Conservation (phyloP, 768 basidiomycete species). For the Mycena albidolilacea region DNA sequence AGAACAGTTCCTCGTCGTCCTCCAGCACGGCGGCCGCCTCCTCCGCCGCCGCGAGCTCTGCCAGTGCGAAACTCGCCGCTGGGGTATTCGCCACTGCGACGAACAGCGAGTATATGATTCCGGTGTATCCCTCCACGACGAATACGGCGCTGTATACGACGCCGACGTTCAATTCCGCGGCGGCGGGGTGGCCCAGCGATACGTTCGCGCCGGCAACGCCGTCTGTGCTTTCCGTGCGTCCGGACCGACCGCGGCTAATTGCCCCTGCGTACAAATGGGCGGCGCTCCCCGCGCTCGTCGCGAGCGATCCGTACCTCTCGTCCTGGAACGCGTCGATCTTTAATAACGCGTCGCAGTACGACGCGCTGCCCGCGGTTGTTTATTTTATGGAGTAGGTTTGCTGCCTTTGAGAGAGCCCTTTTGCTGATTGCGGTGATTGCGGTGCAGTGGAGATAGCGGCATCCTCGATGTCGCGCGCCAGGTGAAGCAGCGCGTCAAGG, state of each 20-base stretch:
- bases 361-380: conserved; percentile 69
- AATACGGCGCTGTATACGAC: conserved; percentile 78
- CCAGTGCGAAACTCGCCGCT: conserved; percentile 69
- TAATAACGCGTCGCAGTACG: conserved; percentile 86
- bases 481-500: conserved; percentile 93
- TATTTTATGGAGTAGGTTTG: conserved; percentile 74
- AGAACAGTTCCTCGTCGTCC: conserved; percentile 49
- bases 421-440: not conserved
- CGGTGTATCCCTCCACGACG: conserved; percentile 92
- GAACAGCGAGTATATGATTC: conserved; percentile 83
- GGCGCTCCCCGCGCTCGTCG: conserved; percentile 83
- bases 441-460: conserved; percentile 76
- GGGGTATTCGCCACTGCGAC: conserved; percentile 85
- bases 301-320: conserved; percentile 86
- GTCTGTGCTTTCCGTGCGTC: conserved; percentile 69
- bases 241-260: conserved; percentile 90
- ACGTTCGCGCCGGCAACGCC: conserved; percentile 79
- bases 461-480: conserved; percentile 93
- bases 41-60: conserved; percentile 61
- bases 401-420: not conserved
- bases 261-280: conserved; percentile 95
- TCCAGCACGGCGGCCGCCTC: conserved; percentile 56
- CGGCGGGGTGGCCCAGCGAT: conserved; percentile 82
- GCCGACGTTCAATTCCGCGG: conserved; percentile 75
- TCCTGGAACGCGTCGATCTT: conserved; percentile 95